phyloP scores from a whole-genome alignment of 257 asterid genomes.

The Primulina huaijiensis region DNA sequence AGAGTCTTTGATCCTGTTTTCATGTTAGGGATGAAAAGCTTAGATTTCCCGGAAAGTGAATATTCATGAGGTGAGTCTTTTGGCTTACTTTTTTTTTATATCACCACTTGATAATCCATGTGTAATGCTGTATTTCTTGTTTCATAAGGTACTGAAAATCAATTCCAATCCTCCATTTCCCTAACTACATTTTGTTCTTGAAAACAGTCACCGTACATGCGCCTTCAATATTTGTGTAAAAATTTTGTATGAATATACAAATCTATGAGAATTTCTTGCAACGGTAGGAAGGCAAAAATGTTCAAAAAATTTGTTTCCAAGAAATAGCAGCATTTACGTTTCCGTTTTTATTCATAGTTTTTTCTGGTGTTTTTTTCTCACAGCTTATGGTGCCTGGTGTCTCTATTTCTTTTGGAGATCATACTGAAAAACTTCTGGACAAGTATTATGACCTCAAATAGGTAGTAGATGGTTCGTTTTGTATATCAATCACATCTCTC shows the following conservation, averaged over 20 bases:
- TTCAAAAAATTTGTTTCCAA: neutral
- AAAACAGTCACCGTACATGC: neutral
- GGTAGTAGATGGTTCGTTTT: neutral
- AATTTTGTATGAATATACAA: neutral
- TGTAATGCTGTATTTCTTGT: neutral
- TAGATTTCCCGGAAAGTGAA: conserved; percentile 53
- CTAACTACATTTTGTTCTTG: neutral
- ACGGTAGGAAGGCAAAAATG: neutral
- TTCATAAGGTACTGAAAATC: neutral
- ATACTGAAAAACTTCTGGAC: conserved; percentile 80
- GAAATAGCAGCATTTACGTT: too few relatives aligned
- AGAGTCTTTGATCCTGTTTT: conserved; percentile 7
- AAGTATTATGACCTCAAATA: conserved; percentile 67
- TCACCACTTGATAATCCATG: neutral
- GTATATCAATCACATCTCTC: neutral
- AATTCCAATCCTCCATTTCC: neutral
- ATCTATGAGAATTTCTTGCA: too few relatives aligned
- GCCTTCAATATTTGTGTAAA: neutral
- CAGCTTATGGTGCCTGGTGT: conserved; percentile 57
- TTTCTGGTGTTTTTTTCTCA: conserved; percentile 8
- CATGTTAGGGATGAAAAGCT: conserved; percentile 75
- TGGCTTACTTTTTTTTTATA: neutral
- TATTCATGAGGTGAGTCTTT: conserved; percentile 64
- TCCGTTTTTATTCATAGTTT: neutral
- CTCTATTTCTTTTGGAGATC: conserved; percentile 81